phyloP scores from a whole-genome alignment of 225 moss, liverwort and hornwort genomes.

The Polytrichum commune region DNA sequence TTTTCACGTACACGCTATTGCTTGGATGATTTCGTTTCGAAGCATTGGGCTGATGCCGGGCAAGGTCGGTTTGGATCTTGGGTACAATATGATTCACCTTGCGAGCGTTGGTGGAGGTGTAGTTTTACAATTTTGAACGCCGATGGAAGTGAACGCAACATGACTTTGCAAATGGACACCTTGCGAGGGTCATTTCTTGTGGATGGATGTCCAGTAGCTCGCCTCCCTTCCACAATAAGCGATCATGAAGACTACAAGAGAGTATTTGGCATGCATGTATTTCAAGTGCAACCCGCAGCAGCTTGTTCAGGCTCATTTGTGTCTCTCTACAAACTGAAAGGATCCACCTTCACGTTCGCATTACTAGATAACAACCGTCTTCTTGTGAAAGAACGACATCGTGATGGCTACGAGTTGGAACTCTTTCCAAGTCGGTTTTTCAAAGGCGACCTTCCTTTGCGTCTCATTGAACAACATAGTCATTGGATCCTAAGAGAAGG shows the following conservation, averaged over 20 bases:
- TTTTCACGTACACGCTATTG: not conserved
- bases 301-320: slow-evolving; percentile 4
- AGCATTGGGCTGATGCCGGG: slow-evolving; percentile 20
- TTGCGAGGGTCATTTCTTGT: slow-evolving; percentile 23
- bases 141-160: not conserved
- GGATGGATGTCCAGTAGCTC: slow-evolving; percentile 23
- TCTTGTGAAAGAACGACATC: slow-evolving; percentile 20
- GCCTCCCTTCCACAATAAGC: slow-evolving; percentile 19
- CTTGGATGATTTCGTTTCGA: slow-evolving; percentile 13
- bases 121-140: not conserved
- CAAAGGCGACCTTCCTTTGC: not conserved
- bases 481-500: slow-evolving; percentile 13
- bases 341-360: slow-evolving; percentile 12
- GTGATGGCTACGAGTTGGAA: not conserved
- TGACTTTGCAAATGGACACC: slow-evolving; percentile 22
- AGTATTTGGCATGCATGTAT: slow-evolving; percentile 20
- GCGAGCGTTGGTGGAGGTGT: slow-evolving; percentile 20
- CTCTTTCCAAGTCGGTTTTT: slow-evolving; percentile 22
- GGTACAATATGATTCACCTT: slow-evolving; percentile 1
- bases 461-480: not conserved
- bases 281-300: slow-evolving; percentile 29
- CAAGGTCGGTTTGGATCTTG: slow-evolving; percentile 12
- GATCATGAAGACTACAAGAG: slow-evolving; percentile 9
- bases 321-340: slow-evolving; percentile 6
- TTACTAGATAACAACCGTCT: slow-evolving; percentile 10